phyloP scores from a whole-genome alignment of 495 filamentous ascomycete species.

The Lasiosphaeria hispida region DNA sequence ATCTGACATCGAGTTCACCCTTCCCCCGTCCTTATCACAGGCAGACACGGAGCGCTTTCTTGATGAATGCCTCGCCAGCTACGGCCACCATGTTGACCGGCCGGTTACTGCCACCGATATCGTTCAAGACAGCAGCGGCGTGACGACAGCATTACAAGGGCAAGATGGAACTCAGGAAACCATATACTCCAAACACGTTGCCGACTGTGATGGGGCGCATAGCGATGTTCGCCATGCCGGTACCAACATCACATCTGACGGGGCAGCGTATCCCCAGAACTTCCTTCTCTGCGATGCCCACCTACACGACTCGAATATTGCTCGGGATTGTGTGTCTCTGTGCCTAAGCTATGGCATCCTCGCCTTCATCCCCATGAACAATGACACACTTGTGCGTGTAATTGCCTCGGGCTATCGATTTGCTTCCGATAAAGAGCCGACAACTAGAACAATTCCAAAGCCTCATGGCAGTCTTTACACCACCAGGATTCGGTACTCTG shows the following conservation, averaged over 20 bases:
- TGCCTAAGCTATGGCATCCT: conserved; percentile 28
- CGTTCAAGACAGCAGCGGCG: conserved; percentile 34
- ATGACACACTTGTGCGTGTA: conserved; percentile 29
- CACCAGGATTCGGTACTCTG: conserved; percentile 31
- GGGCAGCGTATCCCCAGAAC: conserved; percentile 38
- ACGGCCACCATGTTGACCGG: conserved; percentile 36
- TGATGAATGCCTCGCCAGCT: conserved; percentile 33
- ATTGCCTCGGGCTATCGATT: conserved; percentile 19
- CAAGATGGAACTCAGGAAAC: conserved; percentile 22
- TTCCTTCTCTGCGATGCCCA: conserved; percentile 48
- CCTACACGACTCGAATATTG: conserved; percentile 30
- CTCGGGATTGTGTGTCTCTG: conserved; percentile 28
- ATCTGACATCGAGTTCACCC: conserved; percentile 35
- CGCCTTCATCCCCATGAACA: conserved; percentile 30
- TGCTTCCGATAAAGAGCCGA: conserved; percentile 24
- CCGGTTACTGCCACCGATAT: conserved; percentile 34
- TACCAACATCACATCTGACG: conserved; percentile 40
- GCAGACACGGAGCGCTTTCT: conserved; percentile 41
- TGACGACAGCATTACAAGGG: conserved; percentile 27
- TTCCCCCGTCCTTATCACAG: conserved; percentile 42
- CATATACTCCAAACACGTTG: conserved; percentile 39
- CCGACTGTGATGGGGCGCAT: conserved; percentile 49
- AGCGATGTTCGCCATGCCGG: conserved; percentile 41
- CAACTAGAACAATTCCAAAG: conserved; percentile 32
- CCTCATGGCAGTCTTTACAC: conserved; percentile 28